These are phyloP conservation scores for Basipetospora chlamydospora DNA, from an alignment of 2,329 filamentous ascomycete genomes.

Conservation along the genomic window DNA sequence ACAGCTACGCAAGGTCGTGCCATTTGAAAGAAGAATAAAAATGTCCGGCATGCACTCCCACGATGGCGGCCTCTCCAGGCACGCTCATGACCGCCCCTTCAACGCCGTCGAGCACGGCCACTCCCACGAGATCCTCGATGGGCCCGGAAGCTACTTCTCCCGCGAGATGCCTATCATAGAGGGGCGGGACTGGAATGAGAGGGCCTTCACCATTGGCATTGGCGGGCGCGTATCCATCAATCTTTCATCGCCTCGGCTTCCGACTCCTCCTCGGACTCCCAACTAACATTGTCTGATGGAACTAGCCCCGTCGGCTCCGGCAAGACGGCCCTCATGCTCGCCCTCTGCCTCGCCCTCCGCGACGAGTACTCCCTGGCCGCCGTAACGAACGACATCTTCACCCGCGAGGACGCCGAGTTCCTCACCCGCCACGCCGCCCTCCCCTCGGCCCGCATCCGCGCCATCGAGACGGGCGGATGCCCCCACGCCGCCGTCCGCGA, in stretches of 20 bases:
- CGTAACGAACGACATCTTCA: conserved; percentile 99
- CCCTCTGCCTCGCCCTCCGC: conserved; percentile 74
- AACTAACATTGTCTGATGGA: too few relatives aligned
- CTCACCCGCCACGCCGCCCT: conserved; percentile 77
- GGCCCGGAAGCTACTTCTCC: conserved; percentile 76
- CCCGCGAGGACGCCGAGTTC: conserved; percentile 94
- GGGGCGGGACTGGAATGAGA: conserved; percentile 71
- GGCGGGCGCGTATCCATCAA: conserved; percentile 54
- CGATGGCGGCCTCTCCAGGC: conserved; percentile 32
- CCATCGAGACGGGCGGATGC: conserved; percentile 95
- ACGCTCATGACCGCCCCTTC: conserved; percentile 43
- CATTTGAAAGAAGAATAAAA: too few relatives aligned
- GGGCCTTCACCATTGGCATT: conserved; percentile 94
- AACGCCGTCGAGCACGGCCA: conserved; percentile 69
- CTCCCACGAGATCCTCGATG: conserved; percentile 87
- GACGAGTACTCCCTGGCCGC: conserved; percentile 75
- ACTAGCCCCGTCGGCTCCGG: conserved; percentile 94
- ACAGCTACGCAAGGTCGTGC: too few relatives aligned
- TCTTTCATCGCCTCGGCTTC: neutral
- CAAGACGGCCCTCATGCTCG: conserved; percentile 94
- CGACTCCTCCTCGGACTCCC: neutral
- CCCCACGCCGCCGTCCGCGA: conserved; percentile 95
- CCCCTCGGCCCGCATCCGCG: conserved; percentile 68
- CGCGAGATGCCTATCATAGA: conserved; percentile 91
- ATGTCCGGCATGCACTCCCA: conserved; percentile 28